These are phyloP conservation scores for Poa pratensis DNA, from an alignment of 176 grass and related monocot species.

Conservation along the genomic window DNA sequence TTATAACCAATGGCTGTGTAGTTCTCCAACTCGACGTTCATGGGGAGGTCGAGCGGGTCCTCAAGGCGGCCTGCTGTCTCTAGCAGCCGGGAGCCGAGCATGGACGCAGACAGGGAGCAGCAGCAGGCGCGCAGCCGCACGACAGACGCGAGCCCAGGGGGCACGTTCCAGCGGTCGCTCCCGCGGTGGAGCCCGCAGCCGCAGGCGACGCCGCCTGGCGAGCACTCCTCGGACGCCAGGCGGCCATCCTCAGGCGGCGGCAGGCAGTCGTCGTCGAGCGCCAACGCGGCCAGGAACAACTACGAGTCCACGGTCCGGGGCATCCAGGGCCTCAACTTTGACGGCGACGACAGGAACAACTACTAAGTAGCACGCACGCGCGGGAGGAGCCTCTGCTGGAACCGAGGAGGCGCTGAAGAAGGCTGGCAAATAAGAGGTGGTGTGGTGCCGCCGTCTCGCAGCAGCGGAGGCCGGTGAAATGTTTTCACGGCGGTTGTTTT, in stretches of 20 bases:
- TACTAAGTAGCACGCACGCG: constrained; percentile 23
- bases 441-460: not conserved
- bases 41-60: constrained; percentile 85
- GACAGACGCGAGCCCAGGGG: constrained; percentile 63
- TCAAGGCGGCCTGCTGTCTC: constrained; percentile 98
- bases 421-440: constrained; percentile 17
- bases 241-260: constrained; percentile 57
- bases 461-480: not conserved
- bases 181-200: constrained; percentile 55
- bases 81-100: constrained; percentile 60
- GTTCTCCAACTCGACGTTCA: constrained; percentile 93
- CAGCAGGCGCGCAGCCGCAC: constrained; percentile 45
- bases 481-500: not conserved
- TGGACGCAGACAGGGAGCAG: constrained; percentile 38
- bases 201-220: not conserved
- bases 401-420: no score
- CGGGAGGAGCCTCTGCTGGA: no score
- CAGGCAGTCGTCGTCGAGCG: constrained; percentile 29
- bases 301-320: constrained; percentile 84
- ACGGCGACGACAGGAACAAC: constrained; percentile 54
- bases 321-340: constrained; percentile 81
- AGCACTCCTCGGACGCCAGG: constrained; percentile 48
- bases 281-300: constrained; percentile 67
- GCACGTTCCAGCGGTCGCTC: constrained; percentile 54
- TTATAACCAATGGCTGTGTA: constrained; percentile 61